These are phyloP conservation scores for Fraxinus albicans DNA, from an alignment of 305 asterid genomes.

Conservation along the genomic window DNA sequence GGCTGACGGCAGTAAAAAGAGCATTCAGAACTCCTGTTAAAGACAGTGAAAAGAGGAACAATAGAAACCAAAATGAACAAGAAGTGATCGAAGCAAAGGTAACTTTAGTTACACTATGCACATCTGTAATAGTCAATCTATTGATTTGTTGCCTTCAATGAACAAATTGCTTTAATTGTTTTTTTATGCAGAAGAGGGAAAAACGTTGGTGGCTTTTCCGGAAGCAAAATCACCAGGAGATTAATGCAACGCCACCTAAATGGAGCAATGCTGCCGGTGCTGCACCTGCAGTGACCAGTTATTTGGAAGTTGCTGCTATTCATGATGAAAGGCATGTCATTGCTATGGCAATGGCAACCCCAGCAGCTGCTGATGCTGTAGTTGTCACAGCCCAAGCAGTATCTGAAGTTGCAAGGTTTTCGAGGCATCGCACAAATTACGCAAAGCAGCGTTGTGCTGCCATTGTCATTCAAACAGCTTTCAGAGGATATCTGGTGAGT, in stretches of 20 bases:
- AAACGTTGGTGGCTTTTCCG: slow-evolving; percentile 33
- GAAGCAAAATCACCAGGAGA: slow-evolving; percentile 12
- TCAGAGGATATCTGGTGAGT: slow-evolving; percentile 45
- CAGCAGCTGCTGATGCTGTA: slow-evolving; percentile 24
- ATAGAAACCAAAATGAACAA: slow-evolving; percentile 14
- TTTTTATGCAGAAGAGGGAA: slow-evolving; percentile 28
- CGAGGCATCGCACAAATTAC: slow-evolving; percentile 18
- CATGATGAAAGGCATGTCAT: slow-evolving; percentile 25
- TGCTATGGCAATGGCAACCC: slow-evolving; percentile 25
- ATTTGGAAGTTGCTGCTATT: background rate
- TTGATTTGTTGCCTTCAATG: background rate
- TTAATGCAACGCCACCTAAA: background rate
- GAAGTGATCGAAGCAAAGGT: slow-evolving; percentile 37
- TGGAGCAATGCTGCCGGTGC: background rate
- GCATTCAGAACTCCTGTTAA: slow-evolving; percentile 42
- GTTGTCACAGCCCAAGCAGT: slow-evolving; percentile 28
- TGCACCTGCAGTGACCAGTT: background rate
- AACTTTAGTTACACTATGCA: background rate
- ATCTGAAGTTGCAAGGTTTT: slow-evolving; percentile 23
- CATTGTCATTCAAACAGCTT: slow-evolving; percentile 36
- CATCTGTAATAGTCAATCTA: background rate
- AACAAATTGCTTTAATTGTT: background rate
- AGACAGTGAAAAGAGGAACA: slow-evolving; percentile 30
- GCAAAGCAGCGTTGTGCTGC: slow-evolving; percentile 25
- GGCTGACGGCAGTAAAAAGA: slow-evolving; percentile 45